Evolutionary conservation across 768 basidiomycete species (phyloP), one percentile per base, ranked within the genome.

Genomic region (Boletus speciosus): DNA sequence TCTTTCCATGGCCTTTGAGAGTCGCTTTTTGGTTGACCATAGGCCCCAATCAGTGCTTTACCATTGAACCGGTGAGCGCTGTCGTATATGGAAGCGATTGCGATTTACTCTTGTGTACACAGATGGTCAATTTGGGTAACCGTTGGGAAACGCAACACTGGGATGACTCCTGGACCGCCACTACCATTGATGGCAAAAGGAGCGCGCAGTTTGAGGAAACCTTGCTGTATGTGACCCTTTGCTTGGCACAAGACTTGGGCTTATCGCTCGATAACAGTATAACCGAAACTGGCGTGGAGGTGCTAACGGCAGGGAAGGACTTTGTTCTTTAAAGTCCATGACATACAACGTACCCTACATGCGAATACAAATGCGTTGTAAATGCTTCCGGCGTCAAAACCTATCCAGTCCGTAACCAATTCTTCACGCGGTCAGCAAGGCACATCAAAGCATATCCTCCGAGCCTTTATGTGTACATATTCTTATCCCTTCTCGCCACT

Each of bases 171-270:
- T 98, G 96, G 96, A 98, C 96, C 3, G 93, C 95, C 1, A 92
- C 88, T 21, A 99, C 97, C 5, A 71, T 80, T 12, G 96, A 98
- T 71, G 96, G 94, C 23, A 89, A 88, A 69, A 77, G 81, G 52
- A 94, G 91, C 56, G 97, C 97, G 1, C 97, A 99, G 66, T 99
- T 98, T 66, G 97, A 99, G 70, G 97, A 99, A 65, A 98, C 96
- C 1, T 75, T 99, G 35, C 71, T 99, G 94, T 95, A 65, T 63
- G 93, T 81, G 37, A 47, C 21, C 15, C 47, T 15, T 51, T 49
- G n/a, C 16, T 40, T 60, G 40, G 36, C 35, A 42, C 44, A 25
- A 36, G 41, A 47, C 27, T 45, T 37, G 25, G 27, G 31, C 63
- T 74, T 46, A 67, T 54, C 34, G 38, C 32, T 16, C 52, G 34